Conservation (phyloP, 352 stramenopile genomes). For the Phytophthora melonis region DNA sequence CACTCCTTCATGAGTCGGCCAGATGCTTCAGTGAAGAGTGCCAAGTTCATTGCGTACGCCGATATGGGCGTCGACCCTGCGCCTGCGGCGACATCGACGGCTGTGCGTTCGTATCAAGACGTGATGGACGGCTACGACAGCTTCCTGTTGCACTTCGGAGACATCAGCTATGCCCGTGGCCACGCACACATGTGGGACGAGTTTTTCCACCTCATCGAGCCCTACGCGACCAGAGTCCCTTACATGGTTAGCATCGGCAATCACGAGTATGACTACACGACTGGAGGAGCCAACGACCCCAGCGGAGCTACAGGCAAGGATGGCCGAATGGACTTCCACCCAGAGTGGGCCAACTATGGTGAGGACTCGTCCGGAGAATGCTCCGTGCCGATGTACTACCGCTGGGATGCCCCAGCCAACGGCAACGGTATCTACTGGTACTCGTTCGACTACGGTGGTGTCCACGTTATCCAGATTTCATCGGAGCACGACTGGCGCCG, state of each 20-base stretch:
- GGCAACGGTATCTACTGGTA: constrained; percentile 89
- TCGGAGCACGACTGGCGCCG: constrained; percentile 91
- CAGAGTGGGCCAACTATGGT: constrained; percentile 75
- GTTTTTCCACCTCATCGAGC: constrained; percentile 80
- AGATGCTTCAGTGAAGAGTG: constrained; percentile 42
- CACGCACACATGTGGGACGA: constrained; percentile 76
- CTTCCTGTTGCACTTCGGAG: constrained; percentile 82
- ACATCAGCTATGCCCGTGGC: constrained; percentile 78
- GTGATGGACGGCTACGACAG: constrained; percentile 73
- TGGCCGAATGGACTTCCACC: constrained; percentile 77
- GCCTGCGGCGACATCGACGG: constrained; percentile 67
- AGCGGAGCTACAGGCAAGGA: constrained; percentile 54
- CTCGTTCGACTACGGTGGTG: constrained; percentile 90
- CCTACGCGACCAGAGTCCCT: constrained; percentile 70
- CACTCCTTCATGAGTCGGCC: constrained; percentile 68
- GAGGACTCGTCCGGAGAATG: constrained; percentile 79
- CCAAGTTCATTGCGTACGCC: constrained; percentile 86
- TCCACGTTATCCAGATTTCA: constrained; percentile 93
- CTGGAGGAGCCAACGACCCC: constrained; percentile 63
- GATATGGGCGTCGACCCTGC: constrained; percentile 83
- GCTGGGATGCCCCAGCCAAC: constrained; percentile 69
- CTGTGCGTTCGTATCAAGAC: constrained; percentile 67
- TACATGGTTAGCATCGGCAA: constrained; percentile 88
- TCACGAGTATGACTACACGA: constrained; percentile 83
- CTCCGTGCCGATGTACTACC: constrained; percentile 81